These are phyloP conservation scores for Trichoderma polysporum DNA, from an alignment of 2,329 filamentous ascomycete species.

Conservation along the genomic window DNA sequence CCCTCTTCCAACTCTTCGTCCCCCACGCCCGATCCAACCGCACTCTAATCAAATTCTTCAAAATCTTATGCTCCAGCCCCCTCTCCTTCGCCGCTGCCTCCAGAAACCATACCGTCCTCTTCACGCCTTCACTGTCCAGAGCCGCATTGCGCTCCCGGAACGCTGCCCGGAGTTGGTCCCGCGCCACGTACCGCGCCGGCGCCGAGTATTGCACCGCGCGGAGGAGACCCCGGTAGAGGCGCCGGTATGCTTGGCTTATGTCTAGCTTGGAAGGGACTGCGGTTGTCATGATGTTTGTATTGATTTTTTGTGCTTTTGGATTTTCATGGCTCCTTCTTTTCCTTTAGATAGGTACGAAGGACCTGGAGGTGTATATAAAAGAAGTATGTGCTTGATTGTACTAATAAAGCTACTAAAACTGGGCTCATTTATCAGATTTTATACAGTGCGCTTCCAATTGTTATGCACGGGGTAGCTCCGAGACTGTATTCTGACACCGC, in stretches of 20 bases:
- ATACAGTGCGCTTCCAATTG: neutral
- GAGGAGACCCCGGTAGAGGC: slow-evolving; percentile 65
- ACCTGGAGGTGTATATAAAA: neutral
- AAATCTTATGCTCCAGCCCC: slow-evolving; percentile 69
- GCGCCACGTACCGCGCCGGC: slow-evolving; percentile 63
- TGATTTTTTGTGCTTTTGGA: neutral
- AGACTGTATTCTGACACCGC: neutral
- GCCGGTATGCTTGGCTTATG: slow-evolving; percentile 65
- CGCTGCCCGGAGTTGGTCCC: slow-evolving; percentile 57
- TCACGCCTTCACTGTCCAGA: slow-evolving; percentile 54
- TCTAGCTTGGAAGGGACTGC: slow-evolving; percentile 36
- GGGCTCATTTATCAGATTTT: neutral
- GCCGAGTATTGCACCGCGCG: slow-evolving; percentile 69
- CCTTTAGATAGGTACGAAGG: neutral
- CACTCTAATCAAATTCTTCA: slow-evolving; percentile 63
- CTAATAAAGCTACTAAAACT: neutral
- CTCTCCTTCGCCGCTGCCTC: slow-evolving; percentile 60
- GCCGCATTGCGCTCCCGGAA: slow-evolving; percentile 50
- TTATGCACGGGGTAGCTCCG: neutral
- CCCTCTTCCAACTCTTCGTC: slow-evolving; percentile 25
- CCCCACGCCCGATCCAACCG: slow-evolving; percentile 24
- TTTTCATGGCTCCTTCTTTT: neutral
- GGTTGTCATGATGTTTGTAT: neutral
- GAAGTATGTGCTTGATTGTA: neutral
- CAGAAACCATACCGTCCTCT: slow-evolving; percentile 70